A percentile compares a stretch with the other conserved stretches of the same genome.
Evolutionary conservation across 805 yeast genomes (phyloP).

Genomic region (Saccharomyces kudriavzevii): DNA sequence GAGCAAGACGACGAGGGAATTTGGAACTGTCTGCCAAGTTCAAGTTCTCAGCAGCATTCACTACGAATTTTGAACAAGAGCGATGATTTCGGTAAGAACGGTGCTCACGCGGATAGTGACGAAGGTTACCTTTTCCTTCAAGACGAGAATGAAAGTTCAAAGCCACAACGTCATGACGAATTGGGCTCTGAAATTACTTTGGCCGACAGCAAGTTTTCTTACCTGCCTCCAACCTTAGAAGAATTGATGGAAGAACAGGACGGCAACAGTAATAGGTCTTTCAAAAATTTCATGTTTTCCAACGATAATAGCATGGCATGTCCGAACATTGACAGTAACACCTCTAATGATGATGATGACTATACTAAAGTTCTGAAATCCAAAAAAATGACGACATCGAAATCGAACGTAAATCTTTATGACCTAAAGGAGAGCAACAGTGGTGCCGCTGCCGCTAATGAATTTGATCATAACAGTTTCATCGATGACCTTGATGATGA

Average conservation of each 20-base stretch:
- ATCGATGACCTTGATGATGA: slow-evolving; percentile 12
- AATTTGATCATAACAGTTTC: not conserved
- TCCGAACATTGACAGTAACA: not conserved
- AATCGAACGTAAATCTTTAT: not conserved
- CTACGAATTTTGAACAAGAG: not conserved
- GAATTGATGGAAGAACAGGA: slow-evolving; percentile 30
- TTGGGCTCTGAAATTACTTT: not conserved
- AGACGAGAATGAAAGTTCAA: not conserved
- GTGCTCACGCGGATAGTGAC: not conserved
- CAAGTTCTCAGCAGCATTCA: not conserved
- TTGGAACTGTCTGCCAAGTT: not conserved
- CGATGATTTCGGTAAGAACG: not conserved
- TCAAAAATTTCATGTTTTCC: slow-evolving; percentile 1
- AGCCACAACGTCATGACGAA: not conserved
- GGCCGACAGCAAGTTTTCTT: slow-evolving; percentile 4
- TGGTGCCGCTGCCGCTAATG: slow-evolving; percentile 1
- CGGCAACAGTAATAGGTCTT: slow-evolving; percentile 2
- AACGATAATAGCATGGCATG: not conserved
- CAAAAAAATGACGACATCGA: not conserved
- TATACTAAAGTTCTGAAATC: not conserved
- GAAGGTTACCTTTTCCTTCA: not conserved
- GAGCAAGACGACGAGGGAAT: not conserved
- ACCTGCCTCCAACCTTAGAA: slow-evolving; percentile 28
- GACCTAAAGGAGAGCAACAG: slow-evolving; percentile 1
- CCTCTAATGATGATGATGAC: slow-evolving; percentile 4